These are phyloP conservation scores for Haplosporangium gracile DNA, from an alignment of 192 early-diverging fungal genomes.

Conservation along the genomic window DNA sequence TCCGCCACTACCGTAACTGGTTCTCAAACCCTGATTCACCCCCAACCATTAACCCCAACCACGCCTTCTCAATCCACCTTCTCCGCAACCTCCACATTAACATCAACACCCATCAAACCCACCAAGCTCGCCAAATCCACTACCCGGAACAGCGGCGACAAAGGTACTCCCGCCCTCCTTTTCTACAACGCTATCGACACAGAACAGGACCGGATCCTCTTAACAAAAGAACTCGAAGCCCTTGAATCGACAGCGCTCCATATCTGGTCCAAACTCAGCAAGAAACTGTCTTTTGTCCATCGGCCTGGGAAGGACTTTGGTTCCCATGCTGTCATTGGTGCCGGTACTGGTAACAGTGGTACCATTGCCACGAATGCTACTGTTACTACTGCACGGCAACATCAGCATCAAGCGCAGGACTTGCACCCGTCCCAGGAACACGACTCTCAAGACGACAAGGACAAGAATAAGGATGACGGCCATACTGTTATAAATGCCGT, in stretches of 20 bases:
- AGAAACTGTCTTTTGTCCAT: slow-evolving; percentile 50
- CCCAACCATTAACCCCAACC: neutral
- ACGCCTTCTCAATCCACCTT: neutral
- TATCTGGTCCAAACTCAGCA: slow-evolving; percentile 31
- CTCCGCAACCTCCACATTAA: neutral
- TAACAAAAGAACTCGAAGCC: slow-evolving; percentile 32
- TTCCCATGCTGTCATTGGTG: neutral
- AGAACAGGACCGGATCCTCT: slow-evolving; percentile 19
- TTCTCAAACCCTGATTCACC: too few relatives aligned
- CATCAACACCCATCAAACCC: neutral
- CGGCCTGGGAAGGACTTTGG: slow-evolving; percentile 18
- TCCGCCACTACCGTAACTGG: neutral
- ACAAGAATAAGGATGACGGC: neutral
- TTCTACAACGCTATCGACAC: too few relatives aligned
- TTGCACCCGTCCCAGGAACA: neutral
- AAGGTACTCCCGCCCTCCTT: too few relatives aligned
- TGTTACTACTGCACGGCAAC: neutral
- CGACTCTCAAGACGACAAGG: neutral
- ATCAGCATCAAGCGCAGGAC: neutral
- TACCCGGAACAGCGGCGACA: neutral
- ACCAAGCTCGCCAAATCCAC: neutral
- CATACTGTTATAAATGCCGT: neutral
- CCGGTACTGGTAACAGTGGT: neutral
- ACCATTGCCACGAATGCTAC: neutral
- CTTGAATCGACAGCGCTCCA: slow-evolving; percentile 22